Base-by-base conservation (phyloP, 73 alveolate species). In the Uronychia binucleata region DNA sequence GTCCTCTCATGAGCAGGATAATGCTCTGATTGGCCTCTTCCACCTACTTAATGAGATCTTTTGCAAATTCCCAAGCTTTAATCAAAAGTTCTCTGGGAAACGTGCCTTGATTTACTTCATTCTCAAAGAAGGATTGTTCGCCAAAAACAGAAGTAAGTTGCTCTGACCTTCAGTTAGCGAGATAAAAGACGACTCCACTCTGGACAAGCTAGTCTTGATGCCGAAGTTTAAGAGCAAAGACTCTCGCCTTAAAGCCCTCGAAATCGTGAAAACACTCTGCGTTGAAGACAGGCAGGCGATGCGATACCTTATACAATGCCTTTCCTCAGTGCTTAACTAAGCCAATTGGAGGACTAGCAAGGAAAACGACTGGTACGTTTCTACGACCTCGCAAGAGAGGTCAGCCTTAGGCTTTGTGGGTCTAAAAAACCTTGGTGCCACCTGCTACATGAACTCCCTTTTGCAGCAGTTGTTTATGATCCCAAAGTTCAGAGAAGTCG, bases 391-490 rank as follows among this genome's bases (percentile, higher is more conserved):
- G 1, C 57, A 57, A 26, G 82, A 79, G 5, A 82, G 74, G 26
- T 82, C 82, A 27, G 79, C 32, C 14, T 19, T n/a, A 0, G 78
- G 78, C 0, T 27, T 11, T 88, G 98, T 98, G n/a, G 99, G 99
- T 19, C 81, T 98, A 28, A 94, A 88, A 57, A 98, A 98, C 85
- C 87, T 94, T 1, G 97, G 98, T 30, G 87, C 97, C 77, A 97
- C 99, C 58, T 97, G 99, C 79, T 97, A 97, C 81, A 97, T 97
- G 97, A 97, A 97, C 85, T 95, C 99, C 27, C 89, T 97, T 0
- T 30, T 97, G 81, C 95, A 97, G 87, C 97, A 97, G 83, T 93
- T 97, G 33, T 97, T 94, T 76, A 96, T 96, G 98, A 96, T 96
- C 30, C 97, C 97, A 25, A 30, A 88, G 81, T 88, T 94, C 77